Evolutionary conservation across 441 rosid genomes (phyloP).

Genomic region (Pelargonium fulgidum): DNA sequence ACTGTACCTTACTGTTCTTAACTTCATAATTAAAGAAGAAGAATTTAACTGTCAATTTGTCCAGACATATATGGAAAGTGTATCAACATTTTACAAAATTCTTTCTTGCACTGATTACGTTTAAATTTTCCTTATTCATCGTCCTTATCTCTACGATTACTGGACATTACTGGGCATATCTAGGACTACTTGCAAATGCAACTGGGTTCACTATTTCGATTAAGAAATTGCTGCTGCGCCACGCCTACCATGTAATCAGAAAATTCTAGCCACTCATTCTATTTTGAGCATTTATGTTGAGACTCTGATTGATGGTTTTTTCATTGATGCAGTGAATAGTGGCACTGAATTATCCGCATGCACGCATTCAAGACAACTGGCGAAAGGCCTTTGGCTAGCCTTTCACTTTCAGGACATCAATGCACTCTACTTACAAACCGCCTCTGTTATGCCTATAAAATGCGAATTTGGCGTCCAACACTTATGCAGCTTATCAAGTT

Average conservation of each 20-base stretch:
- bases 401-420: background rate
- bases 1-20: background rate
- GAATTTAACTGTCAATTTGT: no score
- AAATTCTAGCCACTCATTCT: background rate
- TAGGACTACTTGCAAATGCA: no score
- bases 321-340: background rate
- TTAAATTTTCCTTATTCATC: no score
- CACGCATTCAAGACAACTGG: background rate
- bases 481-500: background rate
- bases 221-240: constrained; percentile 1
- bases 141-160: no score
- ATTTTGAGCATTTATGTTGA: background rate
- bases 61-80: no score
- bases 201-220: background rate
- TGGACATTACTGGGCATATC: no score
- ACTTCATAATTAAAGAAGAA: background rate
- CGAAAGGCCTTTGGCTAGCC: background rate
- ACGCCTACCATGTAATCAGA: constrained; percentile 4
- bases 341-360: background rate
- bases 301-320: background rate
- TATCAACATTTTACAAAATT: no score
- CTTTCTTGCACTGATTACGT: no score
- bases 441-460: constrained; percentile 26
- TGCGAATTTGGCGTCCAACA: constrained; percentile 5
- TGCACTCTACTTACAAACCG: background rate